A percentile compares a stretch with the other conserved stretches of the same genome.
These are phyloP conservation scores for Citrus glauca DNA, from an alignment of 345 rosid genomes.

Conservation along the genomic window DNA sequence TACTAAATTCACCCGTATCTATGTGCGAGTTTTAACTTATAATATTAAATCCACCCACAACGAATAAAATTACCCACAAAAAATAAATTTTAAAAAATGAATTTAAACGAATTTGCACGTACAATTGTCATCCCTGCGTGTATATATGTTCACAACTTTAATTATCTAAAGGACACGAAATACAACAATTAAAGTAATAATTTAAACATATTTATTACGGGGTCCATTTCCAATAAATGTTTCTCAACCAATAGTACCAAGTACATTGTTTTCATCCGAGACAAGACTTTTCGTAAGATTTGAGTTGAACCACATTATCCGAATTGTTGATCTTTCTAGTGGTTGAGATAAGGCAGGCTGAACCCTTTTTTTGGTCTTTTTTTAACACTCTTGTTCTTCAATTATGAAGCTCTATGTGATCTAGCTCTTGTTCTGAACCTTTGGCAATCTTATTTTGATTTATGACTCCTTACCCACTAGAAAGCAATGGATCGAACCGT, in stretches of 20 bases:
- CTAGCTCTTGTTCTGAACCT: background rate
- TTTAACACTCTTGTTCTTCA: background rate
- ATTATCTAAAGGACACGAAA: background rate
- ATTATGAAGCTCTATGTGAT: background rate
- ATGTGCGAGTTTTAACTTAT: too few relatives aligned
- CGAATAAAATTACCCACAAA: too few relatives aligned
- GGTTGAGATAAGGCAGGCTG: constrained; percentile 17
- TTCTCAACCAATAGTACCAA: background rate
- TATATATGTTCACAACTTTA: too few relatives aligned
- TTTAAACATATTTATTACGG: background rate
- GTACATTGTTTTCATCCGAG: constrained; percentile 14
- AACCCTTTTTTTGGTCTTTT: too few relatives aligned
- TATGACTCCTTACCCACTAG: constrained; percentile 3
- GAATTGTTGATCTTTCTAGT: constrained; percentile 6
- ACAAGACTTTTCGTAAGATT: constrained; percentile 4
- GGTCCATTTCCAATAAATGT: constrained; percentile 19
- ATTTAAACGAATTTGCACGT: too few relatives aligned
- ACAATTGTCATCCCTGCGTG: too few relatives aligned
- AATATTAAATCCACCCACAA: too few relatives aligned
- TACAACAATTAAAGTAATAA: background rate
- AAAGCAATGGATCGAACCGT: background rate
- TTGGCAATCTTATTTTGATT: background rate
- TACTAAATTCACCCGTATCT: too few relatives aligned
- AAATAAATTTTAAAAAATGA: too few relatives aligned
- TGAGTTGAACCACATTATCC: constrained; percentile 16